Percentiles rank a stretch among this genome's conserved stretches.
Conservation (phyloP, 2,329 filamentous ascomycete genomes). For the Fusarium penzigii region DNA sequence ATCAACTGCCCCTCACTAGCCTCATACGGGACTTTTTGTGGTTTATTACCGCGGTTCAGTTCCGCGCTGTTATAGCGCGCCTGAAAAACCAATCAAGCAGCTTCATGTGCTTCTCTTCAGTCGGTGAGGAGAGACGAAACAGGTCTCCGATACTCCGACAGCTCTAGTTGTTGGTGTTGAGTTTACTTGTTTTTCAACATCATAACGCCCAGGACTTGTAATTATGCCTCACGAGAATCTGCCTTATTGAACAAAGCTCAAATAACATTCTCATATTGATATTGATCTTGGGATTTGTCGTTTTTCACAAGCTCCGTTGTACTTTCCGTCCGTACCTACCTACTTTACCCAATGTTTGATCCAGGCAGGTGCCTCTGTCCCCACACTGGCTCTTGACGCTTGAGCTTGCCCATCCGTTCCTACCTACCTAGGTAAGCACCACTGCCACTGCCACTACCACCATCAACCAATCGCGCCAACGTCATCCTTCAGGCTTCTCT, state of each 20-base stretch:
- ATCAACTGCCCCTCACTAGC: conserved; percentile 44
- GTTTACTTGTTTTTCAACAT: background rate
- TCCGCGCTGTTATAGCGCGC: conserved; percentile 27
- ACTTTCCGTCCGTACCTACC: too few relatives aligned
- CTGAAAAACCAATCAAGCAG: conserved; percentile 22
- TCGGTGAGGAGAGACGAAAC: background rate
- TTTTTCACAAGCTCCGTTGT: too few relatives aligned
- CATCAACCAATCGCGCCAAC: conserved; percentile 21
- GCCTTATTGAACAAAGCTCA: too few relatives aligned
- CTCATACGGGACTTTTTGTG: conserved; percentile 32
- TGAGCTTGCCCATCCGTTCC: conserved; percentile 8
- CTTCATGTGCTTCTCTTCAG: conserved; percentile 1
- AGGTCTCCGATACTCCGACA: background rate
- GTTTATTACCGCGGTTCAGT: conserved; percentile 10
- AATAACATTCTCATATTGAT: too few relatives aligned
- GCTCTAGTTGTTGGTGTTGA: background rate
- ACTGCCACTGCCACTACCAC: background rate
- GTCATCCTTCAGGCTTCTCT: conserved; percentile 22
- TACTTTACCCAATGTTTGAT: conserved; percentile 4
- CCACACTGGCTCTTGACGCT: conserved; percentile 13
- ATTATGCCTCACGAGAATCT: too few relatives aligned
- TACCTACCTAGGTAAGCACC: background rate
- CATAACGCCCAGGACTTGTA: too few relatives aligned
- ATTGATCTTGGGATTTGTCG: too few relatives aligned
- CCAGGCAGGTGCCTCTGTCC: conserved; percentile 6